Evolutionary conservation across 176 grass and related monocot species (phyloP), one percentile per base, ranked within the genome.

Genomic region (Cenchrus fungigraminus): DNA sequence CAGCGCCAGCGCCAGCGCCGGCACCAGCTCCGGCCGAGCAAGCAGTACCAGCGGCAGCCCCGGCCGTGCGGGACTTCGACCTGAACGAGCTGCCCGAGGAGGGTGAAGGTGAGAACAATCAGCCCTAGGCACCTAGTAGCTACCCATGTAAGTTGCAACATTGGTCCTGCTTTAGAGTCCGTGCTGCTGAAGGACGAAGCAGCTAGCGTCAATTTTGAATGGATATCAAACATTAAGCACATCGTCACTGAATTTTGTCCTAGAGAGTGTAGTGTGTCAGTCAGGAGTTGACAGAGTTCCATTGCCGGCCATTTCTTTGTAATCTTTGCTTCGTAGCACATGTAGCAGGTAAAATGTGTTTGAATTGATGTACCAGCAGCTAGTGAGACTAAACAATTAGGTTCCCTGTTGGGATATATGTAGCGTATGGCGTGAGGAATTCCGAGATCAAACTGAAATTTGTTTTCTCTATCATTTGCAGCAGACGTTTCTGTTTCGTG

Each of bases 41-140:
- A 9, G 56, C 56, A 20, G 56, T 17, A 0, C 58, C 56, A 6
- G 19, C 6, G 17, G 0, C 58, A 4, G 20, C 20, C 8, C 22
- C 28, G 6, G 45, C 1, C 12, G 20, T 3, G 10, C 28, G 16
- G 76, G 70, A 29, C 37, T 79, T 86, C 14, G 73, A 90, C 73
- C 88, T 90, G n/a, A 90, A 90, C 37, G 83, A 77, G 79, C 14
- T 77, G 78, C 71, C 88, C 12, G 34, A 55, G 49, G 79, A 78
- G 0, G 44, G 1, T 54, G 66, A 50, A 22, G 34, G 45, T 16
- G 83, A 71, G 71, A 73, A 5, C 5, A 4, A 72, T n/a, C 28
- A 34, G 49, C 70, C 77, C 82, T 85, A 85, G 61, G 31, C 54
- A 15, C 7, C 11, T 59, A 10, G 82, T 85, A 85, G 61, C 44